Conservation (phyloP, 1,139 yeast species). For the Candida glucosophila region DNA sequence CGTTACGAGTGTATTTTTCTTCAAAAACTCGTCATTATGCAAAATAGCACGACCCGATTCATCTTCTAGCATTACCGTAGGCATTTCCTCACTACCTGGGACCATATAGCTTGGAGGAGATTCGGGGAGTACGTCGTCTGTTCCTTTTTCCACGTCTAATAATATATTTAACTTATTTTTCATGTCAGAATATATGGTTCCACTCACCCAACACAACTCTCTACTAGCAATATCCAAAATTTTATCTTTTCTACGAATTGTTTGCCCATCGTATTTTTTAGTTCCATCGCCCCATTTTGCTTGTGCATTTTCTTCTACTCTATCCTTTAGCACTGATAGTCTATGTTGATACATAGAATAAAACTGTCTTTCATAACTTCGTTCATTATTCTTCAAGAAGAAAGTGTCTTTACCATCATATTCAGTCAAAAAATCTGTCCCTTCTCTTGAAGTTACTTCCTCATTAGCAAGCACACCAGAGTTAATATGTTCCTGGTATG, state of each 20-base stretch:
- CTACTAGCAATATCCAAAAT: constrained; percentile 69
- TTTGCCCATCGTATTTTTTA: constrained; percentile 23
- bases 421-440: too few relatives aligned
- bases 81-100: constrained; percentile 17
- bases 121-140: constrained; percentile 43
- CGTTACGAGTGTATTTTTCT: constrained; percentile 55
- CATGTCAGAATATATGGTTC: constrained; percentile 81
- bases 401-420: too few relatives aligned
- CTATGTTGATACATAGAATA: constrained; percentile 67
- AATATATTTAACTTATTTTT: constrained; percentile 77
- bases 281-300: constrained; percentile 42
- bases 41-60: constrained; percentile 83
- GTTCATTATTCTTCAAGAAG: too few relatives aligned
- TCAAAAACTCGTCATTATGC: constrained; percentile 52
- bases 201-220: constrained; percentile 80
- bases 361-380: constrained; percentile 65
- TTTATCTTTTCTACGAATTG: constrained; percentile 40
- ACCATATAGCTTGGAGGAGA: constrained; percentile 22
- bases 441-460: too few relatives aligned
- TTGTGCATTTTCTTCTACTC: constrained; percentile 41
- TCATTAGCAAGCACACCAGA: too few relatives aligned
- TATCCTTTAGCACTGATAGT: constrained; percentile 41
- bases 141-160: constrained; percentile 62
- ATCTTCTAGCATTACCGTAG: constrained; percentile 76
- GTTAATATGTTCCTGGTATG: too few relatives aligned